Evolutionary conservation across 257 asterid species (phyloP).

Genomic region (Solanum ossicruentum): DNA sequence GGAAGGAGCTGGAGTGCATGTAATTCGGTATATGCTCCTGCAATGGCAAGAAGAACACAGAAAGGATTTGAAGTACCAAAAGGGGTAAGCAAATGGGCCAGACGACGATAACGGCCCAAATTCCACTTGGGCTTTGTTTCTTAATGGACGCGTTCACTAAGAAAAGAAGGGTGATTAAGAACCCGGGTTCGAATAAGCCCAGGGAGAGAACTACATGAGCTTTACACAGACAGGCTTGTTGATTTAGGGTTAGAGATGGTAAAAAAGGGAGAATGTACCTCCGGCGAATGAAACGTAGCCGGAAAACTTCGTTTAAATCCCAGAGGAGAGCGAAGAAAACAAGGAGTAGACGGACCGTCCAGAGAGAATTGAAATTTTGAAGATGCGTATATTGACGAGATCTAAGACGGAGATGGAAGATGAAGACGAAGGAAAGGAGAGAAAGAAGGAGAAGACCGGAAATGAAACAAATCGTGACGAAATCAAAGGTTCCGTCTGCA

Average conservation of each 20-base stretch:
- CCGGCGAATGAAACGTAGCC: conserved; percentile 24
- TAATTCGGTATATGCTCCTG: conserved; percentile 23
- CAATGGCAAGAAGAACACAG: conserved; percentile 33
- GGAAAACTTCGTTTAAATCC: conserved; percentile 42
- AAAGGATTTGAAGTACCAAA: conserved; percentile 19
- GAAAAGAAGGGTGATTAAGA: conserved; percentile 44
- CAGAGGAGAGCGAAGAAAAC: conserved; percentile 26
- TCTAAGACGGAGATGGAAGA: conserved; percentile 29
- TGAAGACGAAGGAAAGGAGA: conserved; percentile 18
- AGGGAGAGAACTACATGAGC: conserved; percentile 50
- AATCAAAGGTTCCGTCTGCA: conserved; percentile 20
- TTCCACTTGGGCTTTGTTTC: conserved; percentile 13
- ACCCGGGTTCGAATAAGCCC: conserved; percentile 57
- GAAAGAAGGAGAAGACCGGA: conserved; percentile 35
- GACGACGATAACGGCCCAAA: conserved; percentile 22
- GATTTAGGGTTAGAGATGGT: conserved; percentile 15
- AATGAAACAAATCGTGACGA: conserved; percentile 22
- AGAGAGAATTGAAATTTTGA: conserved; percentile 41
- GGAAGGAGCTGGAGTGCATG: conserved; percentile 33
- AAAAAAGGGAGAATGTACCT: conserved; percentile 13
- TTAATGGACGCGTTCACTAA: conserved; percentile 47
- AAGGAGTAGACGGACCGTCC: conserved; percentile 58
- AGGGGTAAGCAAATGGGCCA: conserved; percentile 24
- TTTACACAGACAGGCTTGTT: conserved; percentile 42
- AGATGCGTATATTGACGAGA: conserved; percentile 29